Evolutionary conservation across 2,329 filamentous ascomycete genomes (phyloP), one percentile per base, ranked within the genome.

Genomic region (Mariannaea sp.): DNA sequence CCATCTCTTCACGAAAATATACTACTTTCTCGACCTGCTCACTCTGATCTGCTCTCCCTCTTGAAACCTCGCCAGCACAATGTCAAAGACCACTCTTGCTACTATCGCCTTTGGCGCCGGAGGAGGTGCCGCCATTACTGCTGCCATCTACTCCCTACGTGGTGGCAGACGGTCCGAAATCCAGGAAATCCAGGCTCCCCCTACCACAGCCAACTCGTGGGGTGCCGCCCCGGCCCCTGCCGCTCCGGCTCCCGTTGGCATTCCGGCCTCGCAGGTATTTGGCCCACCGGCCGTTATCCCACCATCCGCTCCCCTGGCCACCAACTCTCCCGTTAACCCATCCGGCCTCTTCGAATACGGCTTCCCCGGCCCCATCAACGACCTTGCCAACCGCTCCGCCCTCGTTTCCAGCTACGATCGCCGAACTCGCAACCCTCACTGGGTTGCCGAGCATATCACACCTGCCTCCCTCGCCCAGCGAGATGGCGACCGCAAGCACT

Each of bases 361-460:
- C 66, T 97, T 97, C 74, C 93, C 94, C 0, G 94, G 94, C 53
- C 94, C 94, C 26, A 77, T 96, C 32, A 81, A 87, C 66, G 94
- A 99, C 74, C 80, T 96, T 36, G 87, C 92, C 49, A 82, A 81
- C 49, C 87, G 91, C 30, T 77, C 84, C 20, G 89, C 90, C 27
- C 82, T 97, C 48, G 82, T 92, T 60, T 96, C 92, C 26, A 87
- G 89, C 65, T 99, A 88, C 81, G 93, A 99, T 76, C 90, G 94
- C 22, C 87, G 90, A 57, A 88, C 86, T 36, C 86, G 92, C 69
- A 99, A 99, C 75, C 94, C 94, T 24, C 83, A 89, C 71, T 99
- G 93, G 93, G 94, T 92, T 7, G 87, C 88, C 59, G 94, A 99
- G 78, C 94, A 99, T 79, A 97, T 99, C 73, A 99, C 94, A 0